Conservation (phyloP, 768 basidiomycete genomes). For the Phylloporus sp. region DNA sequence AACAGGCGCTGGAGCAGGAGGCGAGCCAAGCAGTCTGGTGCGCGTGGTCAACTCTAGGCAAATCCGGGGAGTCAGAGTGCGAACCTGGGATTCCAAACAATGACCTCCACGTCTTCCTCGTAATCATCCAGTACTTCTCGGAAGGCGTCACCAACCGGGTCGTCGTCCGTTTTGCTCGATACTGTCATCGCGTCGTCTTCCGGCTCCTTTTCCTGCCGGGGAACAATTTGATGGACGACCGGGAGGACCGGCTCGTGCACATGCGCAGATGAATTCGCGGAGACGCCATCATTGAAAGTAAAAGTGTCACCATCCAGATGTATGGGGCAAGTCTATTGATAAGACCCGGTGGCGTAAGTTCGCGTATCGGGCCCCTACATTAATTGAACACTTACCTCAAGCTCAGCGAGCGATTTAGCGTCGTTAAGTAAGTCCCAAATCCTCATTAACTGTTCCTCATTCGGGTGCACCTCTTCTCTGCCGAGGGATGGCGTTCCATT, state of each 20-base stretch:
- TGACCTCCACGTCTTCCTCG: conserved; percentile 60
- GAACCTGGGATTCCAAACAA: conserved; percentile 71
- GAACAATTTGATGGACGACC: conserved; percentile 15
- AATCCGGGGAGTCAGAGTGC: conserved; percentile 7
- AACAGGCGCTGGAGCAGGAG: conserved; percentile 5
- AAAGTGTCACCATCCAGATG: conserved; percentile 21
- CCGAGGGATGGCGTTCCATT: conserved; percentile 28
- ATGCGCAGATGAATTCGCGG: conserved; percentile 7
- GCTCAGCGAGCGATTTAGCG: conserved; percentile 51
- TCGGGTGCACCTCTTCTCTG: conserved; percentile 67
- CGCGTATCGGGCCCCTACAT: conserved; percentile 2
- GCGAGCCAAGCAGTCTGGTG: conserved; percentile 19
- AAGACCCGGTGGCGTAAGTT: conserved; percentile 13
- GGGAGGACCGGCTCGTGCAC: not conserved
- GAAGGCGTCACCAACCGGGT: conserved; percentile 70
- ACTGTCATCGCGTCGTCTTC: conserved; percentile 65
- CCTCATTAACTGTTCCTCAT: conserved; percentile 93
- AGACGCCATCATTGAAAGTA: conserved; percentile 7
- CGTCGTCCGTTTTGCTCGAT: conserved; percentile 67
- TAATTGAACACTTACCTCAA: conserved; percentile 44
- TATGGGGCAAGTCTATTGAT: conserved; percentile 25
- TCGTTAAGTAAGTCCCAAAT: conserved; percentile 81
- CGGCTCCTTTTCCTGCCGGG: conserved; percentile 14
- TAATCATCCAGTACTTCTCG: conserved; percentile 41
- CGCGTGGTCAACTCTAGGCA: conserved; percentile 3